Conservation (phyloP, 768 basidiomycete species). For the Rhodotorula paludigena region DNA sequence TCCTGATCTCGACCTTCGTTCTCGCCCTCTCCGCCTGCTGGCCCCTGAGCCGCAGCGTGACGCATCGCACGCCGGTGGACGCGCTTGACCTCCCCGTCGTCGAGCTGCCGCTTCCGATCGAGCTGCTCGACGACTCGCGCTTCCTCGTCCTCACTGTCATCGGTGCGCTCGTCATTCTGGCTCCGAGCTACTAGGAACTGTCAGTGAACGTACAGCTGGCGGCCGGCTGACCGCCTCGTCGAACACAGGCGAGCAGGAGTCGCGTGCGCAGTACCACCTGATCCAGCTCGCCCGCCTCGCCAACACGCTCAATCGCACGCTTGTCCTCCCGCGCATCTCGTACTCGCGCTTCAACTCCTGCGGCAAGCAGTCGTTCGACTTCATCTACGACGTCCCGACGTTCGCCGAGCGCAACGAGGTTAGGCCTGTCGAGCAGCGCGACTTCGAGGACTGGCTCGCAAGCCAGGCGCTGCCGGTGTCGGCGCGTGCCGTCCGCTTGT, state of each 20-base stretch:
- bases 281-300: constrained; percentile 22
- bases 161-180: not conserved
- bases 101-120: no score
- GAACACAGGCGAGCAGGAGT: constrained; percentile 15
- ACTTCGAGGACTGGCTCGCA: constrained; percentile 7
- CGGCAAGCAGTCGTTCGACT: constrained; percentile 3
- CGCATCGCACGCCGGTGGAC: no score
- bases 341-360: constrained; percentile 9
- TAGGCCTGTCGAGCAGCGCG: not conserved
- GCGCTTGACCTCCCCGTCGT: no score
- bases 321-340: constrained; percentile 13
- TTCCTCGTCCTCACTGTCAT: not conserved
- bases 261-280: constrained; percentile 18
- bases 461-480: no score
- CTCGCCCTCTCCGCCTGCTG: no score
- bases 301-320: constrained; percentile 24
- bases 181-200: no score
- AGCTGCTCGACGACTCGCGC: not conserved
- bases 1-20: no score
- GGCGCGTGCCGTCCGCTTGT: not conserved
- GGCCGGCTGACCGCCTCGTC: no score
- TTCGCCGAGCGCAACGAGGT: not conserved
- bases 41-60: no score
- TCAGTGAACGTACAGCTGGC: no score
- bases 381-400: constrained; percentile 2